Conservation (phyloP, 768 basidiomycete species). For the Lactarius hatsudake region DNA sequence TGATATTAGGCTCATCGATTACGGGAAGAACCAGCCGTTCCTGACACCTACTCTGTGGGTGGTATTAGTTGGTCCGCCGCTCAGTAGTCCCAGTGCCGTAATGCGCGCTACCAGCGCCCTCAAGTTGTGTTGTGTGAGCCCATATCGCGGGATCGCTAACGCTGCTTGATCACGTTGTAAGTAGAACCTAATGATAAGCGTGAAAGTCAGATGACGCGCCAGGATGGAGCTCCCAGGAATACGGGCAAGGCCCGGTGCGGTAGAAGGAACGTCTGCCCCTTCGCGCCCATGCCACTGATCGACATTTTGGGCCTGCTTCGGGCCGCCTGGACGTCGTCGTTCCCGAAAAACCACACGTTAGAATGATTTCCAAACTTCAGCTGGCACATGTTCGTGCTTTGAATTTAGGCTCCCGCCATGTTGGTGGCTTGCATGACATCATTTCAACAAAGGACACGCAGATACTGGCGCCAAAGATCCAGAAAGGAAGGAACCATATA, state of each 20-base stretch:
- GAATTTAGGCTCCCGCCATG: constrained; percentile 14
- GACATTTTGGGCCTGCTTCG: neutral
- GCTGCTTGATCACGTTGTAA: neutral
- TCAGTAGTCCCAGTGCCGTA: constrained; percentile 2
- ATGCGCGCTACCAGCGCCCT: constrained; percentile 2
- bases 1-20: constrained; percentile 15
- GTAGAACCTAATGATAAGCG: neutral
- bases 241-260: neutral
- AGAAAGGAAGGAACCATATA: neutral
- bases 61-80: constrained; percentile 3
- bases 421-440: constrained; percentile 17
- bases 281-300: neutral
- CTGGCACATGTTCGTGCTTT: neutral
- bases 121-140: neutral
- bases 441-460: neutral
- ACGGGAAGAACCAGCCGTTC: constrained; percentile 2
- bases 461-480: constrained; percentile 1
- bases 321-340: neutral
- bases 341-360: neutral
- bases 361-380: neutral
- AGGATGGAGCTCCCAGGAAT: constrained; percentile 13
- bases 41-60: constrained; percentile 3
- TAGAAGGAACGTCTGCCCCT: neutral
- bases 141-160: neutral
- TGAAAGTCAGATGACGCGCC: neutral